Base-by-base conservation (phyloP, 2,329 filamentous ascomycete genomes). In the Epichloe glyceriae region DNA sequence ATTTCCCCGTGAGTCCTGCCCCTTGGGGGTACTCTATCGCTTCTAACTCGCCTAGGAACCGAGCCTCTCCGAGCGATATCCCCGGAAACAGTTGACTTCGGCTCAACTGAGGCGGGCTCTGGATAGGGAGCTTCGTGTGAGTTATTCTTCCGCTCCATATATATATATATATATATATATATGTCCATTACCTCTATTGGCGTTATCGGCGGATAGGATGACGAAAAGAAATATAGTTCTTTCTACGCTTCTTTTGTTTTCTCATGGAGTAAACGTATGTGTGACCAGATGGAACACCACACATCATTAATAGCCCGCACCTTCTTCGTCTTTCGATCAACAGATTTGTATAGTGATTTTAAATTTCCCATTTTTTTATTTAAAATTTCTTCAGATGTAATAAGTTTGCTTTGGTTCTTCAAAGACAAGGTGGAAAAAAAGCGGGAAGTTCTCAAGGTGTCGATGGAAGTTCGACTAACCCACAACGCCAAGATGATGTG, bases 401-500 rank as follows among this genome's bases (percentile, higher is more conserved):
- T 15, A 30, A 35, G 19, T 35, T 46, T 65, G 63, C 62, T 61
- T 61, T 62, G 57, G 61, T 63, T 58, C 46, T 50, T 60, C 33
- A 62, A 65, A 59, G 57, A 58, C n/a, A 46, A 46, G n/a, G n/a
- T 3, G 3, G 7, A 14, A 39, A 46, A 35, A 8, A 19, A 39
- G 7, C 6, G 22, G n/a, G 30, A 39, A 35, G 5, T 8, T 61
- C 56, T 60, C 52, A 22, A 58, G 60, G 54, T 61, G 60, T 58
- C 60, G 58, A 60, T 57, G 30, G 17, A 49, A 41, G 52, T 57
- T 60, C 58, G 61, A 60, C 63, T 57, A 60, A 61, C 50, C 66
- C 62, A 61, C 65, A 67, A 67, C 66, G 66, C 66, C 64, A 60
- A 62, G 59, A 64, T 66, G 61, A 57, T 57, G 63, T 55, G 54